Evolutionary conservation across 768 basidiomycete genomes (phyloP).

Genomic region (Zangia roseola): DNA sequence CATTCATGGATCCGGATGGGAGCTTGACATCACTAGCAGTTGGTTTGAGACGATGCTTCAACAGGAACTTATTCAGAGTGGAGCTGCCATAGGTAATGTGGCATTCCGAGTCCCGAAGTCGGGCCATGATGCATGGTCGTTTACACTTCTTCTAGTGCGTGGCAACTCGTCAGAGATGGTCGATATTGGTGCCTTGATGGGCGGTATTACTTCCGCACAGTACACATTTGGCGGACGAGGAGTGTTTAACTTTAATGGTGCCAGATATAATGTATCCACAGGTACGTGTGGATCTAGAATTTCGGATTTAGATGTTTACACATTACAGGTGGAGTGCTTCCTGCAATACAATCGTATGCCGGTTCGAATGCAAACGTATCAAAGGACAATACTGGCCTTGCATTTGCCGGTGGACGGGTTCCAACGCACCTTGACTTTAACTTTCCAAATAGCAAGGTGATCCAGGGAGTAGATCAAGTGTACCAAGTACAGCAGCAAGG

Average conservation of each 20-base stretch:
- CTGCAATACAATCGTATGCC: not conserved
- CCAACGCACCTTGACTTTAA: no score
- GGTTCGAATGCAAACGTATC: not conserved
- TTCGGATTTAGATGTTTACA: not conserved
- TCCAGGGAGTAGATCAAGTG: no score
- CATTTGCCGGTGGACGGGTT: slow-evolving; percentile 1
- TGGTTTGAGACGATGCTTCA: not conserved
- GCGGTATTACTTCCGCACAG: slow-evolving; percentile 13
- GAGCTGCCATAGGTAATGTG: not conserved
- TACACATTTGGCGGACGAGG: slow-evolving; percentile 7
- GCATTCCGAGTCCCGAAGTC: not conserved
- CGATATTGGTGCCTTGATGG: slow-evolving; percentile 13
- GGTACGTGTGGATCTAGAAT: not conserved
- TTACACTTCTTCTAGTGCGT: slow-evolving; percentile 2
- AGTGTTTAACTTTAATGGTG: slow-evolving; percentile 17
- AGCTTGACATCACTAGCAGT: slow-evolving; percentile 10
- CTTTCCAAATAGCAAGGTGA: no score
- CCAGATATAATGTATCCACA: slow-evolving; percentile 15
- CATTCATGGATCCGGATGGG: slow-evolving; percentile 1
- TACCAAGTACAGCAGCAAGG: no score
- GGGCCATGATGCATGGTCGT: not conserved
- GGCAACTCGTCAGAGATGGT: slow-evolving; percentile 13
- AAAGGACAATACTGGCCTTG: no score
- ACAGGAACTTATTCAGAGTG: slow-evolving; percentile 2
- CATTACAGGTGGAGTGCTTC: slow-evolving; percentile 10